These are phyloP conservation scores for Daucus carota DNA, from an alignment of 129 eudicot genomes.

Conservation along the genomic window DNA sequence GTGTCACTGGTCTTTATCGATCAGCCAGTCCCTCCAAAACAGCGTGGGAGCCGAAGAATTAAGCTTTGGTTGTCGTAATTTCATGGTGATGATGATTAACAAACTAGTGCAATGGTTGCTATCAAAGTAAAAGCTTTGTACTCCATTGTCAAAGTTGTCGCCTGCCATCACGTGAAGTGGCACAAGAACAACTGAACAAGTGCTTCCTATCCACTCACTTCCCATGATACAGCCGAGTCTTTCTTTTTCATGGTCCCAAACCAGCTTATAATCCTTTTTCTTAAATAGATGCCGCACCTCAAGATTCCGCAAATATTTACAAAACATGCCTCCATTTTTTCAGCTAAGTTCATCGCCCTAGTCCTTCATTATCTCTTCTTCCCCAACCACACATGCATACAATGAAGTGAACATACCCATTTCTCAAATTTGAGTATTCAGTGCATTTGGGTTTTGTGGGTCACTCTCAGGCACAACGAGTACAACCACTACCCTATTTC, in stretches of 20 bases:
- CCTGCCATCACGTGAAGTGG: slow-evolving; percentile 55
- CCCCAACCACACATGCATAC: no score
- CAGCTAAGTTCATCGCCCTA: background rate
- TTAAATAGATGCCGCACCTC: background rate
- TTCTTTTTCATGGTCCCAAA: slow-evolving; percentile 16
- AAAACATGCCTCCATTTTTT: background rate
- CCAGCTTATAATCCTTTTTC: slow-evolving; percentile 3
- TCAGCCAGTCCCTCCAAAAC: background rate
- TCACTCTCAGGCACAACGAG: slow-evolving; percentile 14
- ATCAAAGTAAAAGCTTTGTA: background rate
- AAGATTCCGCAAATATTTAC: background rate
- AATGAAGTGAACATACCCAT: no score
- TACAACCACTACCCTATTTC: slow-evolving; percentile 1
- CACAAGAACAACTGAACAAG: slow-evolving; percentile 19
- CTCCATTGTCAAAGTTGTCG: slow-evolving; percentile 2
- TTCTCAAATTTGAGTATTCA: background rate
- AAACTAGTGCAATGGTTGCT: slow-evolving; percentile 11
- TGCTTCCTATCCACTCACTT: slow-evolving; percentile 39
- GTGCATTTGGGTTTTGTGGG: slow-evolving; percentile 17
- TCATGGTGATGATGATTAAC: background rate
- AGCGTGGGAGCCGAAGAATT: background rate
- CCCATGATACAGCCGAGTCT: slow-evolving; percentile 15
- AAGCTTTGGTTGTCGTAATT: background rate
- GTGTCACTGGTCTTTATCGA: background rate
- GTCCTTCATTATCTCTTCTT: background rate